Conservation (phyloP, 768 basidiomycete species). For the Lactarius sp. region DNA sequence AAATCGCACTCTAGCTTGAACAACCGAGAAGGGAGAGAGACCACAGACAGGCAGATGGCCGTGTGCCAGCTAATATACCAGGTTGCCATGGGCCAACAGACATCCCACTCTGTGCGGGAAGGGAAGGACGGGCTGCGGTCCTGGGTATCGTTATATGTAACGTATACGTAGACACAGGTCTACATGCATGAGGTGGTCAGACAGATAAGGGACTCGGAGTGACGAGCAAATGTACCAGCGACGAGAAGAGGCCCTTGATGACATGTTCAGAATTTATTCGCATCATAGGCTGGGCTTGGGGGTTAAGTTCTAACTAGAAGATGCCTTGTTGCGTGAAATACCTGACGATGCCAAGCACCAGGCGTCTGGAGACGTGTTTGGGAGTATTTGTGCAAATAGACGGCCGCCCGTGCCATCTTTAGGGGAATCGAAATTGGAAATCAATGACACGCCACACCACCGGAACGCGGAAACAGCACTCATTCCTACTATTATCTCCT, state of each 20-base stretch:
- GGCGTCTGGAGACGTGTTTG: no score
- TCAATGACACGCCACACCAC: no score
- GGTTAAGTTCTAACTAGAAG: no score
- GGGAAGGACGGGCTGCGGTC: background rate
- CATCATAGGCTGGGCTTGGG: no score
- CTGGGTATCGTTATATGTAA: background rate
- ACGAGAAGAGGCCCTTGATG: slow-evolving; percentile 7
- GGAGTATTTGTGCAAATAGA: no score
- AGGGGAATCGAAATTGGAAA: no score
- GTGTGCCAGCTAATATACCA: slow-evolving; percentile 22
- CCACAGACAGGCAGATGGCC: slow-evolving; percentile 9
- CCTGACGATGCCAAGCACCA: no score
- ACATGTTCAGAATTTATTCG: background rate
- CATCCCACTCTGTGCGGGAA: slow-evolving; percentile 9
- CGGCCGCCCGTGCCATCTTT: no score
- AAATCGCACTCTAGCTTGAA: slow-evolving; percentile 12
- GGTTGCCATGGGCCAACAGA: slow-evolving; percentile 16
- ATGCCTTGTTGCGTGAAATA: no score
- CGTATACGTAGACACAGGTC: slow-evolving; percentile 3
- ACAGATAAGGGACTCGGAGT: background rate
- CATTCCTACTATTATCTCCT: no score
- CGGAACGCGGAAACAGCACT: no score
- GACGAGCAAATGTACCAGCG: slow-evolving; percentile 1
- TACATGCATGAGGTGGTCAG: background rate
- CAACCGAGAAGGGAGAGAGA: slow-evolving; percentile 13